Evolutionary conservation across 768 basidiomycete species (phyloP).

Genomic region (Fistulinella prunicolor): DNA sequence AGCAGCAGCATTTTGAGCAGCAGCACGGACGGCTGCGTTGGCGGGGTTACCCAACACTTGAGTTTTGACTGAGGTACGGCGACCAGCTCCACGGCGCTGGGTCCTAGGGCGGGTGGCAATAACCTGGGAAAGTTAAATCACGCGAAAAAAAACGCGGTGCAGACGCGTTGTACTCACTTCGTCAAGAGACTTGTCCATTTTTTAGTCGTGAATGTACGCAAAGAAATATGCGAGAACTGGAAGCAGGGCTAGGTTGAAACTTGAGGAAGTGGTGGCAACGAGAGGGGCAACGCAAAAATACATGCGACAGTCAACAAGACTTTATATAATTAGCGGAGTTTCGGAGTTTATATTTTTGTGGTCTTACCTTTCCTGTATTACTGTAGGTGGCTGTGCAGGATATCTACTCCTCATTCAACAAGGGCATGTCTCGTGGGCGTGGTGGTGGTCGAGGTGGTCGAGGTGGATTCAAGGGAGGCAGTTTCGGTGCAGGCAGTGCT

Average conservation of each 20-base stretch:
- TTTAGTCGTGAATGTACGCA: conserved; percentile 3
- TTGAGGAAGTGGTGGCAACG: conserved; percentile 20
- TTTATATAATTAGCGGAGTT: conserved; percentile 27
- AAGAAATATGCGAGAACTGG: not conserved
- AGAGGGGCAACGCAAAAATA: conserved; percentile 28
- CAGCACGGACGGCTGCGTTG: conserved; percentile 52
- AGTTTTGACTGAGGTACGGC: conserved; percentile 47
- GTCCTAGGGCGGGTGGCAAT: conserved; percentile 58
- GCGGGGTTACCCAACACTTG: conserved; percentile 59
- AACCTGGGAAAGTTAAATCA: conserved; percentile 44
- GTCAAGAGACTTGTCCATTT: conserved; percentile 84
- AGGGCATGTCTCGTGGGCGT: conserved; percentile 50
- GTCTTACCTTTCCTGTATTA: conserved; percentile 1
- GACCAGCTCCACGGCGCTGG: conserved; percentile 38
- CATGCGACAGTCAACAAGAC: not conserved
- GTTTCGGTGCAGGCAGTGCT: conserved; percentile 35
- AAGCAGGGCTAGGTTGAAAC: not conserved
- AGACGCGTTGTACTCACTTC: conserved; percentile 49
- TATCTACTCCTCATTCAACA: not conserved
- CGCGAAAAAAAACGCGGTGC: conserved; percentile 4
- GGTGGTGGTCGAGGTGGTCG: conserved; percentile 53
- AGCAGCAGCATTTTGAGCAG: conserved; percentile 43
- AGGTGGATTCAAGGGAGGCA: conserved; percentile 55
- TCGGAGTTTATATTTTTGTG: conserved; percentile 20
- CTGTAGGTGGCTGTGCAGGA: conserved; percentile 10